Base-by-base conservation (phyloP, 768 basidiomycete species). In the Phylloporus arenicola region DNA sequence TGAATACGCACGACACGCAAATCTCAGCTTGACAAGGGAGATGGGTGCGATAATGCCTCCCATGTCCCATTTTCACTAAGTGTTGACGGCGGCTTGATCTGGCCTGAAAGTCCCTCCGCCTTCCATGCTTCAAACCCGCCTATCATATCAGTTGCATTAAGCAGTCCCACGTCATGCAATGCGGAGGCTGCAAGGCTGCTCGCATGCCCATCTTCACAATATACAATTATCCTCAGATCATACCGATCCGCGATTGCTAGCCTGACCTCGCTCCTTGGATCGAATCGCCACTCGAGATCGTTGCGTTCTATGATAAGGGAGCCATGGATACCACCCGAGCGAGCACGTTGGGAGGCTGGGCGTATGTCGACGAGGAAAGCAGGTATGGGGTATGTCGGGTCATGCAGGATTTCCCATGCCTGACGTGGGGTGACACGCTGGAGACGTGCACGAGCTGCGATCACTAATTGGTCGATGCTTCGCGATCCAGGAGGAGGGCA, bases 301-400 rank as follows among this genome's bases (percentile, higher is more conserved):
- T 86, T 89, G 20, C 88, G 76, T 59, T 89, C 88, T 50, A 90
- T 77, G 47, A 86, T 69, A 48, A 89, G 68, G n/a, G 86, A 77
- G 0, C 88, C 86, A 8, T 72, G 73, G 48, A 90, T 83, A 0
- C 69, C 74, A 0, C 88, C 88, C 29, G 77, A 69, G 42, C 62
- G 63, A 6, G 72, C 72, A 14, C 88, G 76, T 63, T 87, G 79
- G 6, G 73, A 75, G 34, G 72, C 77, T 0, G 86, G 78, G 7
- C 88, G 81, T 45, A 90, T 88, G 63, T 90, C 88, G 7, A 91
- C 87, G 37, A 91, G 72, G 48, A 89, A 77, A 1, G 81, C 83
- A 1, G 87, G 86, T 35, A 79, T 80, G 4, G 70, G 73, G 34
- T 77, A 72, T 24, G 73, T 68, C 6, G 75, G 70, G 35, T 78